A percentile compares a stretch with the other conserved stretches of the same genome.
These are phyloP conservation scores for Pholiota conissans DNA, from an alignment of 768 basidiomycete genomes.

Conservation along the genomic window DNA sequence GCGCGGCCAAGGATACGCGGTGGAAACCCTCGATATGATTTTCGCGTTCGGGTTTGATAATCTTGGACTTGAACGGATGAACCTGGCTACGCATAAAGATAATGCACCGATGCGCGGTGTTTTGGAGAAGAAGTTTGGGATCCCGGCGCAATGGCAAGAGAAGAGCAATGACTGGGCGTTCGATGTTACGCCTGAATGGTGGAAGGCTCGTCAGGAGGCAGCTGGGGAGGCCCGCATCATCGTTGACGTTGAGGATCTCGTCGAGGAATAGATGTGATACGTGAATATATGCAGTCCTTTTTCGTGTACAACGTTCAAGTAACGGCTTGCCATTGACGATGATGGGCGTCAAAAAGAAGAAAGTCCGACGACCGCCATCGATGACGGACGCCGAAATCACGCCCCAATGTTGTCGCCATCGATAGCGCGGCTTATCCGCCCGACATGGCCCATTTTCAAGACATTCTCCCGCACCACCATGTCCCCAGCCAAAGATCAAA, in stretches of 20 bases:
- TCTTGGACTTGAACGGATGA: conserved; percentile 14
- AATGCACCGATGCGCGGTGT: conserved; percentile 17
- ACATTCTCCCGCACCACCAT: conserved; percentile 17
- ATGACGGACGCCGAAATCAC: no score
- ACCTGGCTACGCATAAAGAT: conserved; percentile 14
- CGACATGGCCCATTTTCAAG: neutral
- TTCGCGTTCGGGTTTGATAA: conserved; percentile 22
- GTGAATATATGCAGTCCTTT: neutral
- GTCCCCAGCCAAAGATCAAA: conserved; percentile 21
- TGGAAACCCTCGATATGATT: conserved; percentile 18
- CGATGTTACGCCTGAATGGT: conserved; percentile 15
- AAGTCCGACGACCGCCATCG: no score
- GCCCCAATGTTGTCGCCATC: conserved; percentile 1
- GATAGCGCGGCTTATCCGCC: conserved; percentile 1
- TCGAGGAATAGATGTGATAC: neutral
- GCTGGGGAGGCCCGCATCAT: conserved; percentile 11
- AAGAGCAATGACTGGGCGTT: conserved; percentile 16
- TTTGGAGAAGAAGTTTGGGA: conserved; percentile 17
- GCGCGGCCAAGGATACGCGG: conserved; percentile 20
- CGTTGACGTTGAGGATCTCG: conserved; percentile 7
- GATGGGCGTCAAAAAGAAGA: neutral
- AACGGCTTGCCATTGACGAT: no score
- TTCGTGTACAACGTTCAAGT: no score
- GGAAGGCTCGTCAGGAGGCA: conserved; percentile 12
- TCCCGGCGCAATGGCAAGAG: conserved; percentile 14